phyloP scores from a whole-genome alignment of 768 basidiomycete species.

The Xanthoconium stramineum region DNA sequence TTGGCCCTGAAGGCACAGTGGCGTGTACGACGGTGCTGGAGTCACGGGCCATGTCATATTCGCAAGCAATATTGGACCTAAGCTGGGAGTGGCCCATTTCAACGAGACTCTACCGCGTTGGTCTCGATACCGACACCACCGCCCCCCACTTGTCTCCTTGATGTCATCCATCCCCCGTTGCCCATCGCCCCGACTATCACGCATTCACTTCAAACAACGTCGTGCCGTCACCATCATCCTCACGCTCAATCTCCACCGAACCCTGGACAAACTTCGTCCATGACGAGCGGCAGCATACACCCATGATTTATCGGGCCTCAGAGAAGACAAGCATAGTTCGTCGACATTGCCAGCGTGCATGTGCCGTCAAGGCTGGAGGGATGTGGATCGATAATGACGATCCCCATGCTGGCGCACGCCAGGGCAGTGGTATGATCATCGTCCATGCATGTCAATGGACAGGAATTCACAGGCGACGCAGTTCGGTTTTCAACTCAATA shows the following conservation, averaged over 20 bases:
- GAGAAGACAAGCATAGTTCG: not conserved
- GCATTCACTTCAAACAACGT: no score
- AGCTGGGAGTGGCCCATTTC: no score
- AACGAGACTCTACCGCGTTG: no score
- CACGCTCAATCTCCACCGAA: no score
- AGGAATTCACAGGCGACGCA: not conserved
- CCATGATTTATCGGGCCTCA: not conserved
- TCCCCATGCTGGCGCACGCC: not conserved
- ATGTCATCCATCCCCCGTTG: no score
- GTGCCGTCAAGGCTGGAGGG: not conserved
- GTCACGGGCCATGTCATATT: not conserved
- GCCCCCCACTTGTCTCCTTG: no score
- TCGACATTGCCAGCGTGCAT: not conserved
- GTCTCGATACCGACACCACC: no score
- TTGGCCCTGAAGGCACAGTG: not conserved
- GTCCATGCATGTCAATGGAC: constrained; percentile 13
- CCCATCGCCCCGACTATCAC: no score
- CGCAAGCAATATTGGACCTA: no score
- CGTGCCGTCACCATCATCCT: no score
- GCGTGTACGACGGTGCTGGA: not conserved
- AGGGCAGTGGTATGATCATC: not conserved
- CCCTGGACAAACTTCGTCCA: not conserved
- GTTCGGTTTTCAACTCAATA: not conserved
- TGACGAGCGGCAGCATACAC: not conserved
- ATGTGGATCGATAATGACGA: constrained; percentile 5